These are phyloP conservation scores for Penicillium mononematosum DNA, from an alignment of 495 filamentous ascomycete genomes.

Conservation along the genomic window DNA sequence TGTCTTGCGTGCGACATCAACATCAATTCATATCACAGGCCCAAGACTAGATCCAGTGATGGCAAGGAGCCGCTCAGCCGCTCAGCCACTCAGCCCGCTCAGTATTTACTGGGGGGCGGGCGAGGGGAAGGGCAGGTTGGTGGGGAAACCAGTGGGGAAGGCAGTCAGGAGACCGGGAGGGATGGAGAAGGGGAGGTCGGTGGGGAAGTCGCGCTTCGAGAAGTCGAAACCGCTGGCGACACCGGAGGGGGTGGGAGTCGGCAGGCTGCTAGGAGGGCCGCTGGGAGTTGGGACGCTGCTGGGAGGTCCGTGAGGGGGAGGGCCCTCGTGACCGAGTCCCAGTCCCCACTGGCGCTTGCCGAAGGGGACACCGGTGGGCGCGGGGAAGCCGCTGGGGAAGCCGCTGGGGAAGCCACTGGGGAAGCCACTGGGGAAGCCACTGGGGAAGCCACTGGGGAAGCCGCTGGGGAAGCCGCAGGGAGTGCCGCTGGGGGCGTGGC, in stretches of 20 bases:
- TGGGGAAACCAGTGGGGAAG: not conserved
- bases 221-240: not conserved
- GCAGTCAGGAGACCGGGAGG: not conserved
- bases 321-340: not conserved
- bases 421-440: not conserved
- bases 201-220: conserved; percentile 5
- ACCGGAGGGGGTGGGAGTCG: not conserved
- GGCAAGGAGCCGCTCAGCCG: not conserved
- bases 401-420: not conserved
- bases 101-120: not conserved
- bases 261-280: no score
- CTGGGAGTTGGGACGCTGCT: not conserved
- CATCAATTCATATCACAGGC: not conserved
- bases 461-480: conserved; percentile 5
- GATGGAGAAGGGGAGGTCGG: not conserved
- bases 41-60: not conserved
- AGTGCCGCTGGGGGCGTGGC: not conserved
- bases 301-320: not conserved
- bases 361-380: not conserved
- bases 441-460: conserved; percentile 1
- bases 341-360: conserved; percentile 1
- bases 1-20: not conserved
- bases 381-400: not conserved
- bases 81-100: not conserved
- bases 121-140: not conserved